These are phyloP conservation scores for Botrytis aclada DNA, from an alignment of 2,329 filamentous ascomycete species.

Conservation along the genomic window DNA sequence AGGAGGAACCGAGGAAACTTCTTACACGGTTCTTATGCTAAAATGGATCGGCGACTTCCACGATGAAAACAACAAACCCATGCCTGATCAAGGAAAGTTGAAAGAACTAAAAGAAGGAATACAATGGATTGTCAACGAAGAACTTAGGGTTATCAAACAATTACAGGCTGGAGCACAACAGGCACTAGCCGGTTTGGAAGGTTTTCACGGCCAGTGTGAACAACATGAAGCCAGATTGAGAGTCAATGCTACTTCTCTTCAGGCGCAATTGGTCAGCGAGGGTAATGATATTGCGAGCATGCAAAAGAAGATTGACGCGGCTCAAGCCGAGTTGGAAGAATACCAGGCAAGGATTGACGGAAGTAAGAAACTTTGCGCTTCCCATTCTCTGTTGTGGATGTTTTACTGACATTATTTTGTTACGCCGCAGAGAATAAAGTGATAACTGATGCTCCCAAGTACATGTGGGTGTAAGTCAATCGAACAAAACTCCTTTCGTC, in stretches of 20 bases:
- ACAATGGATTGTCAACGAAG: background rate
- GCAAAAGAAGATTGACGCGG: background rate
- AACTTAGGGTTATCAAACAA: conserved; percentile 2
- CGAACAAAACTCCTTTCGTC: no score
- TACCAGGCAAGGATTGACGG: background rate
- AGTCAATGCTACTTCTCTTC: background rate
- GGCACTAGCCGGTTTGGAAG: background rate
- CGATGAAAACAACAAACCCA: background rate
- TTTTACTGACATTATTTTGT: background rate
- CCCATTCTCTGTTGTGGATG: background rate
- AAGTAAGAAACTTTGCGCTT: background rate
- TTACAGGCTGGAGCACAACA: background rate
- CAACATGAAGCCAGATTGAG: background rate
- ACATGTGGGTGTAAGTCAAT: conserved; percentile 5
- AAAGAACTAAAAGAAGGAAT: background rate
- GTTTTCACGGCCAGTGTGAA: background rate
- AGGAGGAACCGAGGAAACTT: conserved; percentile 5
- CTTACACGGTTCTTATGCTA: background rate
- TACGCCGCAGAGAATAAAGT: background rate
- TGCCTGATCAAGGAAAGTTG: background rate
- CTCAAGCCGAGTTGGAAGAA: background rate
- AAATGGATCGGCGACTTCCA: conserved; percentile 8
- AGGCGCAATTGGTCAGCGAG: background rate
- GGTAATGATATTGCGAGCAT: conserved; percentile 1
- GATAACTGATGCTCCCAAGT: background rate